A percentile compares a stretch with the other conserved stretches of the same genome.
phyloP scores from a whole-genome alignment of 2,329 filamentous ascomycete genomes.

The Botrytis elliptica region DNA sequence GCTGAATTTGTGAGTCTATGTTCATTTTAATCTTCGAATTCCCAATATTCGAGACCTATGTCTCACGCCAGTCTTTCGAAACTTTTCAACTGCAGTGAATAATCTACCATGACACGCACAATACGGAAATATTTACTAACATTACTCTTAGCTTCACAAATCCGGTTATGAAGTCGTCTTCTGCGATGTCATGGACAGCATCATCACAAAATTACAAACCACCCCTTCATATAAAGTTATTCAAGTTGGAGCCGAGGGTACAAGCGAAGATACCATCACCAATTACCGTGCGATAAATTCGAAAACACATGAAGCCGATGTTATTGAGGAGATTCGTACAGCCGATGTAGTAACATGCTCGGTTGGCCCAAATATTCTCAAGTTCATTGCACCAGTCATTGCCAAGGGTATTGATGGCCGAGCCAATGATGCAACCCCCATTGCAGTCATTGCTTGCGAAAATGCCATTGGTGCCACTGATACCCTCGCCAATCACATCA shows the following conservation, averaged over 20 bases:
- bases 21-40: neutral
- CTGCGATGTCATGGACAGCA: slow-evolving; percentile 82
- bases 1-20: slow-evolving; percentile 24
- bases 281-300: slow-evolving; percentile 98
- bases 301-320: slow-evolving; percentile 75
- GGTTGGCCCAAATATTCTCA: slow-evolving; percentile 92
- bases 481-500: slow-evolving; percentile 79
- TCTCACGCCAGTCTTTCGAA: neutral
- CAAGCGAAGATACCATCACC: slow-evolving; percentile 77
- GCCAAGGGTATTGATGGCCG: slow-evolving; percentile 88
- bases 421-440: slow-evolving; percentile 59
- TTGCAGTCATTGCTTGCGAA: slow-evolving; percentile 95
- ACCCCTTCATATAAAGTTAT: slow-evolving; percentile 83
- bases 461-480: slow-evolving; percentile 96
- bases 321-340: slow-evolving; percentile 80
- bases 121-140: slow-evolving; percentile 11
- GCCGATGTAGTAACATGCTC: slow-evolving; percentile 95
- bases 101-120: neutral
- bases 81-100: too few relatives aligned
- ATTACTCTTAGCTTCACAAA: slow-evolving; percentile 55
- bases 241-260: slow-evolving; percentile 83
- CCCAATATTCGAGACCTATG: neutral
- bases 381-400: slow-evolving; percentile 93
- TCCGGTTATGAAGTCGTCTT: slow-evolving; percentile 96
- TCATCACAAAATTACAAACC: slow-evolving; percentile 78